Base-by-base conservation (phyloP, 306 rosid genomes). In the Cicer judaicum region DNA sequence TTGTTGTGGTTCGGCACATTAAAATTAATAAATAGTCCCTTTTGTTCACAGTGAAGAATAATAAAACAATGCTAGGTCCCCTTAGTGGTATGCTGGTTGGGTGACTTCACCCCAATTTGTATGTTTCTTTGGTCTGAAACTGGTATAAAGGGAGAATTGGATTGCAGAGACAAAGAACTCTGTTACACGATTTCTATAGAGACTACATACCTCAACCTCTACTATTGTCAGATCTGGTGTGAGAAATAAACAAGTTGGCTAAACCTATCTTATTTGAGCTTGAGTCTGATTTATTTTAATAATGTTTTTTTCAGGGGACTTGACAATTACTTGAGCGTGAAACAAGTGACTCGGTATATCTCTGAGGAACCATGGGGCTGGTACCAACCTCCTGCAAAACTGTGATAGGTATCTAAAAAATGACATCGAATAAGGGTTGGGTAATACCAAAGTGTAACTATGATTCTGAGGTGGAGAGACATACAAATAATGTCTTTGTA, bases 311-410 rank as follows among this genome's bases (percentile, higher is more conserved):
- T 78, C 96, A 92, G 96, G 99, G 99, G 99, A 63, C 93, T 94
- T 60, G 87, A 90, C 21, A 94, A 87, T 83, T 94, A 94, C 86
- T 70, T 94, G 85, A 89, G 78, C 54, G 97, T 94, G 91, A 94
- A 94, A 93, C 97, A 94, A 84, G 96, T 94, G 69, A 94, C 99
- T 9, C 88, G 56, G 49, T 92, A 92, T 66, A 72, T 86, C 61
- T 89, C 99, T 11, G 76, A 87, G 61, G 99, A 92, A 50, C 91
- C 96, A 8, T 94, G 99, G 99, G 96, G 96, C 68, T 92, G 97
- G 97, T 94, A 94, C 79, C 78, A 74, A 42, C 84, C 91, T 73
- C 99, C 99, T 76, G 88, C 97, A 73, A 92, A 85, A 81, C 88
- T 94, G 84, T 92, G 84, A 90, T 38, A 19, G 57, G 68, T 42